Conservation (phyloP, 2,329 filamentous ascomycete genomes). For the Dothistroma septosporum region DNA sequence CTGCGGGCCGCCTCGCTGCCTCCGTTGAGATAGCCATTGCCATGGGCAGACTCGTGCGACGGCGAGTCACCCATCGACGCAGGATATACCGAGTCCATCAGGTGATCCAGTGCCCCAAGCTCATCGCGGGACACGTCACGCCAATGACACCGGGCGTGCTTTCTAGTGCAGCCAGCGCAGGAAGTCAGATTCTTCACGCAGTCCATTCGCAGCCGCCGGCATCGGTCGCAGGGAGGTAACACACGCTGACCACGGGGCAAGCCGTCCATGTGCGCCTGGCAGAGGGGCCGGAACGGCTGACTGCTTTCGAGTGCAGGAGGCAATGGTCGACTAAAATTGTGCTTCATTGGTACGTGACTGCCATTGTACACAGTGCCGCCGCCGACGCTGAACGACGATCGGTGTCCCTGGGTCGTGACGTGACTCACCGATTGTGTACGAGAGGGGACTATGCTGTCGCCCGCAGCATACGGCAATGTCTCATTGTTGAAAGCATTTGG, state of each 20-base stretch:
- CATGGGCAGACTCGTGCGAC: constrained; percentile 5
- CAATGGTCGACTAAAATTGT: constrained; percentile 38
- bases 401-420: constrained; percentile 15
- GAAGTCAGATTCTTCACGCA: constrained; percentile 83
- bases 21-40: constrained; percentile 25
- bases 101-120: constrained; percentile 32
- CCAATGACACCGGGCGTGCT: constrained; percentile 86
- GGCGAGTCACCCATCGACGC: constrained; percentile 6
- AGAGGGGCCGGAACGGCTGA: constrained; percentile 36
- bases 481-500: constrained; percentile 23
- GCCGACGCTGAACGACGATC: constrained; percentile 26
- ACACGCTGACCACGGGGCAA: constrained; percentile 70
- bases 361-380: constrained; percentile 13
- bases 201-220: constrained; percentile 71
- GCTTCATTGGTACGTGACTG: constrained; percentile 27
- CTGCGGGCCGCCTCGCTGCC: constrained; percentile 1
- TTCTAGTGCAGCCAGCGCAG: constrained; percentile 82
- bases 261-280: constrained; percentile 64
- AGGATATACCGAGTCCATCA: constrained; percentile 26
- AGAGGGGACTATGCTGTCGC: constrained; percentile 10
- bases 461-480: constrained; percentile 21
- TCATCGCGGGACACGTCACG: constrained; percentile 75
- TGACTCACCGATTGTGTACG: not conserved
- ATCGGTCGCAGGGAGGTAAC: constrained; percentile 78
- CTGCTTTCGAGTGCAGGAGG: constrained; percentile 35